These are phyloP conservation scores for Seiridium unicorne DNA, from an alignment of 2,329 filamentous ascomycete species.

Conservation along the genomic window DNA sequence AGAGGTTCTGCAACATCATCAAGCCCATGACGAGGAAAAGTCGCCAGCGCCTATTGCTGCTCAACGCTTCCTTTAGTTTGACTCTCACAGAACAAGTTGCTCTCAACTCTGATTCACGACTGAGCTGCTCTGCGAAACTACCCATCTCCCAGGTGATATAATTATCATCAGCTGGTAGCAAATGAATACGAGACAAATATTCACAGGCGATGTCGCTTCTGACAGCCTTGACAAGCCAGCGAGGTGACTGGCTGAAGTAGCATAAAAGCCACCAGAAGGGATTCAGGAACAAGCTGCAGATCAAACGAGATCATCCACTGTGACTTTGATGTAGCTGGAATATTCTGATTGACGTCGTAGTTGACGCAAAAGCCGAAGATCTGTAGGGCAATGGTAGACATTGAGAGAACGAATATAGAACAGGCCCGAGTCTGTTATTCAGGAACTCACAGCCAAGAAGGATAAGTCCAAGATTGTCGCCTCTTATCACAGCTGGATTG, in stretches of 20 bases:
- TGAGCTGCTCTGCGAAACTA: conserved; percentile 27
- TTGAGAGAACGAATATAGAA: too few species aligned
- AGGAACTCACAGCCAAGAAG: background rate
- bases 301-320: conserved; percentile 27
- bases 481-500: background rate
- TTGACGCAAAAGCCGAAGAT: conserved; percentile 32
- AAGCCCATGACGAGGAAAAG: background rate
- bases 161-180: conserved; percentile 23
- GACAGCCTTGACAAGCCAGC: conserved; percentile 21
- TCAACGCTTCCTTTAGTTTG: conserved; percentile 24
- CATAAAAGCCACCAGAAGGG: conserved; percentile 23
- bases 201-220: conserved; percentile 14
- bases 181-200: conserved; percentile 18
- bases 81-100: conserved; percentile 23
- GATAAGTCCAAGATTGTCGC: background rate
- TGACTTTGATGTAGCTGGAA: conserved; percentile 11
- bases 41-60: background rate
- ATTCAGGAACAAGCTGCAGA: conserved; percentile 20
- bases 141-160: conserved; percentile 24
- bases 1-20: conserved; percentile 26
- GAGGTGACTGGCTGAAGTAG: conserved; percentile 18
- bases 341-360: conserved; percentile 29
- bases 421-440: background rate
- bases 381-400: background rate
- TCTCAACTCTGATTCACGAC: conserved; percentile 32